phyloP scores from a whole-genome alignment of 108 stramenopile genomes.

The Nitzschia palea region DNA sequence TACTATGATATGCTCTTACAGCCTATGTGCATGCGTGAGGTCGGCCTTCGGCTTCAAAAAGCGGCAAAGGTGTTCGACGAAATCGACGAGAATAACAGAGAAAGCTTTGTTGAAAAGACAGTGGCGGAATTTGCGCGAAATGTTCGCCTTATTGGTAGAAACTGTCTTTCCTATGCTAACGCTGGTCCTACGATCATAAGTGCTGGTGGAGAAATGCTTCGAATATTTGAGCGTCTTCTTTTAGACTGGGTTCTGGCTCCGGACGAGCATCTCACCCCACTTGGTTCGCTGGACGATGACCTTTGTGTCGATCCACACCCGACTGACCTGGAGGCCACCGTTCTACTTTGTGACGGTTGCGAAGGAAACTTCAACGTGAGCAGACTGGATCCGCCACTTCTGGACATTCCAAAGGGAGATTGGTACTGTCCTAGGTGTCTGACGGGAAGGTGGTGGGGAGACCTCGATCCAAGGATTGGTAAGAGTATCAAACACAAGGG shows the following conservation, averaged over 20 bases:
- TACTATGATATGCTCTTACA: conserved; percentile 84
- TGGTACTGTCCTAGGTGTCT: conserved; percentile 89
- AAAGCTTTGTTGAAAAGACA: conserved; percentile 40
- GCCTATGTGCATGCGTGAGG: conserved; percentile 76
- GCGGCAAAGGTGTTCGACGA: conserved; percentile 38
- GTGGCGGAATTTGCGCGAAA: conserved; percentile 71
- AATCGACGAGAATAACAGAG: conserved; percentile 10
- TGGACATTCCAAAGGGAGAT: conserved; percentile 77
- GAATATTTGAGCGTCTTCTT: conserved; percentile 82
- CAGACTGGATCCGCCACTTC: conserved; percentile 71
- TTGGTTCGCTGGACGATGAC: conserved; percentile 82
- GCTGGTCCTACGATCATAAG: conserved; percentile 71
- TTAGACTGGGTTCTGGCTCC: conserved; percentile 89
- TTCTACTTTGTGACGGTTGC: conserved; percentile 86
- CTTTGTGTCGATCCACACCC: conserved; percentile 75
- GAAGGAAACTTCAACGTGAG: conserved; percentile 91
- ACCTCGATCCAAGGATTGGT: conserved; percentile 80
- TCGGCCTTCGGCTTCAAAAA: conserved; percentile 59
- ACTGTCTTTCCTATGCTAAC: conserved; percentile 63
- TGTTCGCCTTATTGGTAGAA: conserved; percentile 69
- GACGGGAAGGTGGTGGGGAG: conserved; percentile 72
- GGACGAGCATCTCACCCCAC: conserved; percentile 40
- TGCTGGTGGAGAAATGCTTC: conserved; percentile 74
- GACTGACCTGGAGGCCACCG: conserved; percentile 67
- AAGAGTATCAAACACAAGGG: conserved; percentile 36